Base-by-base conservation (phyloP, 2,329 filamentous ascomycete species). In the Xylariaceae sp. region DNA sequence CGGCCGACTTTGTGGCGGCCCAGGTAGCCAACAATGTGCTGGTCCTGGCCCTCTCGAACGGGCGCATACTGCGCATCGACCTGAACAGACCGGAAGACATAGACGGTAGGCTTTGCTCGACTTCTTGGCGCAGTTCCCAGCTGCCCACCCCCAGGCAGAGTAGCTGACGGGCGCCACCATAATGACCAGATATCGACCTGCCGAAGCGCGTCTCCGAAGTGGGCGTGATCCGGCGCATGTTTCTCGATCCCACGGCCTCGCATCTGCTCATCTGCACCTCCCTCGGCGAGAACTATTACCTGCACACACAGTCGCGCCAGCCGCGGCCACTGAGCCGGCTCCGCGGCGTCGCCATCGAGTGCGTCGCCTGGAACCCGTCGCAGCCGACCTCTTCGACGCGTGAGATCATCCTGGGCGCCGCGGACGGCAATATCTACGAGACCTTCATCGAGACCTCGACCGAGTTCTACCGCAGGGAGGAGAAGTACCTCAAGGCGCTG, bases 21-120 rank as follows among this genome's bases (percentile, higher is more conserved):
- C 89, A 95, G 61, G 90, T 96, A 36, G 89, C 90, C 44, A 96
- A 98, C 62, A 95, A 98, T 67, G 89, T 96, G 41, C 74, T 98
- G 37, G 80, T 96, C 15, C 70, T 98, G 32, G 92, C 92, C 25
- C 73, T 98, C 23, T 90, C 88, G 5, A 95, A 90, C 38, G 87
- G 88, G 32, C 82, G 90, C 49, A 92, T 98, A 44, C 67, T 98
- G 39, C 79, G 92, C 40, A 98, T 98, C 58, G 92, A 96, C 57
- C 67, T 96, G 32, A 88, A 95, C 59, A 85, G 82, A 52, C 84
- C 92, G 5, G 86, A 89, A 54, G 92, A 98, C 59, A 95, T 98
- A 52, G 92, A 98, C 63, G 85, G 50, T 53, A 29, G 47, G 50
- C 33, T 34, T 80, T n/a, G n/a, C n/a, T n/a, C n/a, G n/a, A n/a